These are phyloP conservation scores for Collybia sordida DNA, from an alignment of 768 basidiomycete genomes.

Conservation along the genomic window DNA sequence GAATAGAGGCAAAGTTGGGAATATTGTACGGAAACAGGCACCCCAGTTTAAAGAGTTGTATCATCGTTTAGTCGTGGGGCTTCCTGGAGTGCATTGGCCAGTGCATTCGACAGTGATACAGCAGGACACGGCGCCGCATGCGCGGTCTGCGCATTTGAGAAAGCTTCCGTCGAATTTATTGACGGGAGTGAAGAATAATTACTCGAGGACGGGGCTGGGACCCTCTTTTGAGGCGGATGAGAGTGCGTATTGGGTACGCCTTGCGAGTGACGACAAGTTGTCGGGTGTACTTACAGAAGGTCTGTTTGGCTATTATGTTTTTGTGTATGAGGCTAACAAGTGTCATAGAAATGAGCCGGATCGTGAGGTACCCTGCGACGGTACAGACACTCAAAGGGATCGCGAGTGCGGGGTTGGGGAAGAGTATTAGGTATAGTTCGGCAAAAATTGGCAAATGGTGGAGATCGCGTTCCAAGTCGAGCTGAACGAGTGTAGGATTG, in stretches of 20 bases:
- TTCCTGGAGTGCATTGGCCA: conserved; percentile 82
- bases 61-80: conserved; percentile 69
- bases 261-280: conserved; percentile 66
- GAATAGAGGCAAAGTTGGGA: conserved; percentile 91
- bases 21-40: conserved; percentile 84
- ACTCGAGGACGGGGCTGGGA: conserved; percentile 32
- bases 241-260: conserved; percentile 68
- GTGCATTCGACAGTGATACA: conserved; percentile 48
- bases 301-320: too few species aligned
- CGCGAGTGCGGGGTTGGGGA: conserved; percentile 75
- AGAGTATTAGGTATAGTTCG: conserved; percentile 71
- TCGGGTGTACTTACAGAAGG: conserved; percentile 53
- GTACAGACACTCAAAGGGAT: conserved; percentile 86
- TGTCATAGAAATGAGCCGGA: conserved; percentile 64
- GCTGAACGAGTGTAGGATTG: conserved; percentile 2
- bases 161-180: conserved; percentile 77
- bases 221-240: conserved; percentile 60
- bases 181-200: conserved; percentile 51
- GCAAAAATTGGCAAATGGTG: conserved; percentile 91
- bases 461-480: conserved; percentile 26
- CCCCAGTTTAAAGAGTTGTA: conserved; percentile 89
- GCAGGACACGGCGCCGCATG: conserved; percentile 73
- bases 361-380: conserved; percentile 82
- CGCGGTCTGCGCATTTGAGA: conserved; percentile 69
- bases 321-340: neutral